These are phyloP conservation scores for Trichoderma sp. DNA, from an alignment of 2,329 filamentous ascomycete species.

Conservation along the genomic window DNA sequence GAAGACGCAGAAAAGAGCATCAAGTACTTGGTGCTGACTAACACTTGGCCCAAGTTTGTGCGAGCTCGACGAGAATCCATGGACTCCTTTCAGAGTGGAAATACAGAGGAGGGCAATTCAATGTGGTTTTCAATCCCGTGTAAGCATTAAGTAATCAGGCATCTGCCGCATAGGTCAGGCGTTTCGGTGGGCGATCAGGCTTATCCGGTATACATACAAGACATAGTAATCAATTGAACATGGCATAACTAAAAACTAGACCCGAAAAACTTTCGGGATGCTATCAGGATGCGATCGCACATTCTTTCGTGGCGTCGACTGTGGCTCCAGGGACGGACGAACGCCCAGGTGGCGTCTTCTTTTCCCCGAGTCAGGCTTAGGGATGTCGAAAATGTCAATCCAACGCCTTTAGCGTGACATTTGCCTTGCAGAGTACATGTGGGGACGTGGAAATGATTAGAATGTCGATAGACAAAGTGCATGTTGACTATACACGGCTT, in stretches of 20 bases:
- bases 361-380: conserved; percentile 9
- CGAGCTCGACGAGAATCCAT: conserved; percentile 40
- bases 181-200: neutral
- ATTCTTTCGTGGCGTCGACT: neutral
- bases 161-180: neutral
- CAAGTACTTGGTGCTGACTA: conserved; percentile 69
- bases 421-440: neutral
- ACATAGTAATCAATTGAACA: neutral
- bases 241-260: neutral
- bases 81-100: conserved; percentile 29
- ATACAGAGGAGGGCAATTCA: conserved; percentile 26
- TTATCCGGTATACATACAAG: neutral
- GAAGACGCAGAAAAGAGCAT: conserved; percentile 63
- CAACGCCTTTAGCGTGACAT: conserved; percentile 18
- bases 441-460: conserved; percentile 3
- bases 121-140: conserved; percentile 3
- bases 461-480: neutral
- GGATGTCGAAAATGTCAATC: conserved; percentile 20
- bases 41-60: conserved; percentile 67
- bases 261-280: neutral
- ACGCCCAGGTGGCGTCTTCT: conserved; percentile 11
- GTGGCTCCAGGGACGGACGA: neutral
- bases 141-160: conserved; percentile 6
- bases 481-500: neutral
- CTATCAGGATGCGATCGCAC: no score